These are phyloP conservation scores for Nicotiana tomentosiformis DNA, from an alignment of 257 asterid species.

Conservation along the genomic window DNA sequence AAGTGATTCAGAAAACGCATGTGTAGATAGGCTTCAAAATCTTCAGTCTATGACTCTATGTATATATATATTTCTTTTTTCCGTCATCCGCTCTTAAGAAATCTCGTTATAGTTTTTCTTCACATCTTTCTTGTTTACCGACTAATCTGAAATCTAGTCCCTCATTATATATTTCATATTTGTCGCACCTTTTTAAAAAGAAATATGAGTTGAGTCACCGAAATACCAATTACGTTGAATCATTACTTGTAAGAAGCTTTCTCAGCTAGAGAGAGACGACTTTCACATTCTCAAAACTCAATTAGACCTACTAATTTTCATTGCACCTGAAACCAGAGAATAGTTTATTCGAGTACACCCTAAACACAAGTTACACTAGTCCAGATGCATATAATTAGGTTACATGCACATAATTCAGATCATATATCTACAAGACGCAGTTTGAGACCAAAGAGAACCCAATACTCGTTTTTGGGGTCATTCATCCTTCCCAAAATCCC, in stretches of 20 bases:
- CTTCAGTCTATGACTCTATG: too few relatives aligned
- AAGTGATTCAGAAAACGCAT: too few relatives aligned
- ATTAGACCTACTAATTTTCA: neutral
- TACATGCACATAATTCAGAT: neutral
- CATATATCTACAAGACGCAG: conserved; percentile 10
- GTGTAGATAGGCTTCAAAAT: too few relatives aligned
- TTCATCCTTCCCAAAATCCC: conserved; percentile 18
- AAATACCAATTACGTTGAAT: neutral
- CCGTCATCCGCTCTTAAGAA: neutral
- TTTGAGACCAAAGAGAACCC: neutral
- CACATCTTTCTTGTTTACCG: neutral
- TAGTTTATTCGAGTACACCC: neutral
- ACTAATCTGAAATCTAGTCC: neutral
- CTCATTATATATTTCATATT: neutral
- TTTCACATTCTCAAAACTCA: neutral
- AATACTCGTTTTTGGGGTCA: conserved; percentile 6
- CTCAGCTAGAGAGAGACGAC: neutral
- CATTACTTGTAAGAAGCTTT: neutral
- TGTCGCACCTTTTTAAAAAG: neutral
- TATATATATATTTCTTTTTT: neutral
- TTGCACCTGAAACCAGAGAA: neutral
- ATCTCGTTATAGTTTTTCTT: neutral
- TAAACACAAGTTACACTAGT: neutral
- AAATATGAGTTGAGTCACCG: neutral
- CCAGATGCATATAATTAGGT: neutral